Percentiles rank a stretch among this genome's conserved stretches.
Conservation (phyloP, 1,284 basidiomycete genomes). For the Rugiboletus extremiorientalis region DNA sequence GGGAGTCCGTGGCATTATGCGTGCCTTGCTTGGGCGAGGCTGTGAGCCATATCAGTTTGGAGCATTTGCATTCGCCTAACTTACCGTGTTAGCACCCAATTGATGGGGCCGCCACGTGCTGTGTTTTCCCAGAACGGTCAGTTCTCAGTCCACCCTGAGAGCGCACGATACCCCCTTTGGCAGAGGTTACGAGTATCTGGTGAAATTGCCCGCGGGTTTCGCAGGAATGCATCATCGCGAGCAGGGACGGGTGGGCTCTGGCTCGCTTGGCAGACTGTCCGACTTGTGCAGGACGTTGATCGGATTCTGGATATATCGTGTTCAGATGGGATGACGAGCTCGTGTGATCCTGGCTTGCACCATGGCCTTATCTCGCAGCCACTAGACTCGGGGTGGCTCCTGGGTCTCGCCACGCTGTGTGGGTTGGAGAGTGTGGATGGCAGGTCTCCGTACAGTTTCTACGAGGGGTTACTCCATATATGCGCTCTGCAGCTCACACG, state of each 20-base stretch:
- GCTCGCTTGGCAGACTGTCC: not conserved
- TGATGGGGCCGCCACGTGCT: conserved; percentile 14
- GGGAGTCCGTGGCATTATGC: not conserved
- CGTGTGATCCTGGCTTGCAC: conserved; percentile 7
- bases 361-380: conserved; percentile 15
- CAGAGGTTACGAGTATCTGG: conserved; percentile 15
- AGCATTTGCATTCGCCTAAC: conserved; percentile 27
- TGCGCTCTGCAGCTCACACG: conserved; percentile 9
- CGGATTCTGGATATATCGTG: not conserved
- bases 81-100: not conserved
- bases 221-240: conserved; percentile 18
- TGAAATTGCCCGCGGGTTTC: conserved; percentile 24
- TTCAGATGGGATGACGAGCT: too few species aligned
- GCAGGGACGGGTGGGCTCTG: conserved; percentile 9
- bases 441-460: not conserved
- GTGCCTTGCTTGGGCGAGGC: conserved; percentile 2
- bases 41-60: conserved; percentile 11
- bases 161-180: conserved; percentile 10
- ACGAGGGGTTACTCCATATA: conserved; percentile 15
- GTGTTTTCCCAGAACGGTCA: conserved; percentile 16
- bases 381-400: not conserved
- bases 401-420: not conserved
- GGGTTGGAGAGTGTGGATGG: not conserved
- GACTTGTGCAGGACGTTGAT: not conserved
- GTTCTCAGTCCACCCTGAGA: conserved; percentile 14